Base-by-base conservation (phyloP, 768 basidiomycete species). In the Galerina marginata region DNA sequence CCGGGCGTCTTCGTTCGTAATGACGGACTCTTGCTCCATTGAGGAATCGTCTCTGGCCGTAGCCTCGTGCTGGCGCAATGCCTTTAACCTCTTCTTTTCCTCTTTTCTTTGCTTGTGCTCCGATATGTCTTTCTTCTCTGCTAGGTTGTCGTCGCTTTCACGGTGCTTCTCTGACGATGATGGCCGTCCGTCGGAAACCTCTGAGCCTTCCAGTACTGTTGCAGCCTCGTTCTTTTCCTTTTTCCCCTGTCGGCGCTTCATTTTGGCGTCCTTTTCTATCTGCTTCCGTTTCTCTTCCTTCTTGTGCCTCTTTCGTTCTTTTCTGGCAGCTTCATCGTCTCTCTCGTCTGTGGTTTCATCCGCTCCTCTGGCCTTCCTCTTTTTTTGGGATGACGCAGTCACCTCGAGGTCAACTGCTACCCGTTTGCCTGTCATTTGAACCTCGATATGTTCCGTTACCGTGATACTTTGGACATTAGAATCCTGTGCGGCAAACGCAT, bases 351-450 rank as follows among this genome's bases (percentile, higher is more conserved):
- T 29, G 5, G 23, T 43, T 3, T 50, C 46, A n/a, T 55, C 57
- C 6, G n/a, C 33, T 2, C 43, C 50, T 29, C 54, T 51, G 4
- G 44, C 16, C 44, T 61, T 63, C 39, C 54, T 52, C 42, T 62
- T 63, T 51, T 56, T 47, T 1, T 49, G 53, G 12, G 64, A 61
- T 42, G 20, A 20, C 20, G 61, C 61, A 9, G 64, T 60, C 25
- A 67, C 68, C 56, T 69, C 62, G 25, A 69, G 53, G 48, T 69
- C 62, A 16, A 69, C 59, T 16, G 58, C 48, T 14, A 65, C 45
- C 5, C 25, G 37, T 39, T 63, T 63, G 12, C 61, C 50, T 1
- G 38, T 55, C 9, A 58, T 54, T 56, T 69, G 46, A 6, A 67
- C 61, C 45, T 69, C 66, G 16, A 67, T 65, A 47, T 64, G 63